Evolutionary conservation across 169 alveolate genomes (phyloP).

Genomic region (Plasmodium inui): DNA sequence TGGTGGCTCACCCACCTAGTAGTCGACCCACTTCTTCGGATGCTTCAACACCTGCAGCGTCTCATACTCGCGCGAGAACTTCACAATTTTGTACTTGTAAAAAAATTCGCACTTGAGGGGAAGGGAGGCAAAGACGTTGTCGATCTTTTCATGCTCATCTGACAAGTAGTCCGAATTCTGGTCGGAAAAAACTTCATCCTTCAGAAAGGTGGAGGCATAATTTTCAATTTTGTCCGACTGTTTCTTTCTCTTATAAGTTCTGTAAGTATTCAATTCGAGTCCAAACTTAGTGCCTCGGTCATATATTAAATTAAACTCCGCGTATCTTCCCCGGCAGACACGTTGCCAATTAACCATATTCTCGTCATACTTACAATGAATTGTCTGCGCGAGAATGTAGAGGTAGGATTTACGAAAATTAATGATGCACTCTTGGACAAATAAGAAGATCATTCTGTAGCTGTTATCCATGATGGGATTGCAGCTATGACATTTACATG

Average conservation of each 20-base stretch:
- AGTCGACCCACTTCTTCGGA: constrained; percentile 67
- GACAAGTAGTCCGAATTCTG: constrained; percentile 64
- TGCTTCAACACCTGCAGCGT: constrained; percentile 51
- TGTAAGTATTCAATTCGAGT: constrained; percentile 70
- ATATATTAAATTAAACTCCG: constrained; percentile 87
- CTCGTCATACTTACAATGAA: constrained; percentile 82
- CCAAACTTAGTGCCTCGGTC: constrained; percentile 93
- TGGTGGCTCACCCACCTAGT: no score
- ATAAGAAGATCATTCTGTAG: constrained; percentile 43
- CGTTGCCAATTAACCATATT: constrained; percentile 87
- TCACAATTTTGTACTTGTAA: constrained; percentile 54
- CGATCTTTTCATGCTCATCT: constrained; percentile 75
- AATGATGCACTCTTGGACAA: constrained; percentile 72
- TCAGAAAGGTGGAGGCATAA: constrained; percentile 40
- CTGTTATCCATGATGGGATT: constrained; percentile 67
- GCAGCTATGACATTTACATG: constrained; percentile 66
- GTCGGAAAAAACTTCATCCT: constrained; percentile 70
- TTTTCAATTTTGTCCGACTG: background rate
- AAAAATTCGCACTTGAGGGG: constrained; percentile 60
- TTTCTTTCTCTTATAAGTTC: constrained; percentile 56
- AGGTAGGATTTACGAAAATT: constrained; percentile 78
- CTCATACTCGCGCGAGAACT: constrained; percentile 64
- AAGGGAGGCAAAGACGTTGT: constrained; percentile 53
- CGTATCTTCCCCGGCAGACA: constrained; percentile 91
- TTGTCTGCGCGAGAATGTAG: constrained; percentile 82